Evolutionary conservation across 257 asterid species (phyloP).

Genomic region (Solanum bulbocastanum): DNA sequence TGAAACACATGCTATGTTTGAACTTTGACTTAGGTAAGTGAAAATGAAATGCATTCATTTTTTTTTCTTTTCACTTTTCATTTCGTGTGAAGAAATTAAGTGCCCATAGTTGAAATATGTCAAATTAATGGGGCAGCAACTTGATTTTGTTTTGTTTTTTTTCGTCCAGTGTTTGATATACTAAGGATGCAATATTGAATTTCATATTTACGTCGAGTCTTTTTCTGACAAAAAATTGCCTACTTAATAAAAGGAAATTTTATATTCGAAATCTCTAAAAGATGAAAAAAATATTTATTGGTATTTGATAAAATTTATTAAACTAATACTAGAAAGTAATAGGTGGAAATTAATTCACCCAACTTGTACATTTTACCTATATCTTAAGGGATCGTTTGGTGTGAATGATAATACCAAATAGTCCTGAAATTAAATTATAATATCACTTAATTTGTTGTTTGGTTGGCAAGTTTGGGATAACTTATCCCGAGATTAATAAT

Average conservation of each 20-base stretch:
- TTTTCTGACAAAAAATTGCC: neutral
- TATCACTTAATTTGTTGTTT: too few species aligned
- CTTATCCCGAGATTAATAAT: too few species aligned
- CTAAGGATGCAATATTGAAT: neutral
- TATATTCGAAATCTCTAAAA: neutral
- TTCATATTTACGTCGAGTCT: neutral
- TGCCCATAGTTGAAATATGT: neutral
- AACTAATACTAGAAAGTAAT: neutral
- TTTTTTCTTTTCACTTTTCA: neutral
- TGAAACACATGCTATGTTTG: neutral
- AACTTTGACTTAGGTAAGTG: neutral
- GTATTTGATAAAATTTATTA: slow-evolving; percentile 1
- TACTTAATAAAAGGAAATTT: neutral
- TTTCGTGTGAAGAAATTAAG: slow-evolving; percentile 1
- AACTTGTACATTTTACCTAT: neutral
- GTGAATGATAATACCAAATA: too few species aligned
- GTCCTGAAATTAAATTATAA: too few species aligned
- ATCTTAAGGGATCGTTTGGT: neutral
- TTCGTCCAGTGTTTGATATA: too few species aligned
- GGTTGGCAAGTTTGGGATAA: too few species aligned
- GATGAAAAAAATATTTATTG: neutral
- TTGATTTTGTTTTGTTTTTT: neutral
- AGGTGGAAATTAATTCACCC: slow-evolving; percentile 26
- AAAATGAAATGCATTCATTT: neutral
- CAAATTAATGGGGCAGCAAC: slow-evolving; percentile 20